Base-by-base conservation (phyloP, 208 protist genomes). In the Histomonas meleagridis region DNA sequence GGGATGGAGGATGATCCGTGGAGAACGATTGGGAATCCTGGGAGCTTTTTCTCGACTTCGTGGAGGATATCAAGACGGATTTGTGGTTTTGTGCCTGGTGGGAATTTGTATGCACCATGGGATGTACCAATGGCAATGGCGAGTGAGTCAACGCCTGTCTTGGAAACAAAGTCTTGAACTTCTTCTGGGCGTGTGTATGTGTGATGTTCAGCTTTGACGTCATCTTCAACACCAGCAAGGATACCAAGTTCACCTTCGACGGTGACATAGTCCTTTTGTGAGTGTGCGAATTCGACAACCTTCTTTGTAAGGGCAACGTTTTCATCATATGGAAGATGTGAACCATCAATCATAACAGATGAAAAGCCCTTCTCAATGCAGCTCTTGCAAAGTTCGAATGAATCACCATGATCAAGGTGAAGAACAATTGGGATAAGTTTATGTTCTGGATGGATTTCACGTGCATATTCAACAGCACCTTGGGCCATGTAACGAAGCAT, bases 301-400 rank as follows among this genome's bases (percentile, higher is more conserved):
- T 92, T 43, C 91, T 95, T 95, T 46, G 94, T 94, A 35, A 94
- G 92, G 16, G 60, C 18, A 76, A 95, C 93, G 91, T 95, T 95
- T 5, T 94, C 93, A 62, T 95, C 94, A 43, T 91, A 94, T 49
- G 72, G 23, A 38, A 92, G 60, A 57, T 92, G 92, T 18, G 94
- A 95, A n/a, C 91, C 93, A 91, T 95, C 94, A 78, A 95, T 95
- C 94, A 95, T 95, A 91, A 95, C 93, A n/a, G 93, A 94, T 53
- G 94, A 93, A 92, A 95, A 95, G 62, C 94, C 94, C 18, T 92
- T 40, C 5, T 57, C 65, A 18, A 94, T 93, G 57, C 91, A 91
- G 28, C 46, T 91, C 78, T 92, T 90, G 43, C 62, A 51, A 48
- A 93, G 90, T 72, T 94, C 93, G 26, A 92, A 57, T 0, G 18